Evolutionary conservation across 1,284 basidiomycete species (phyloP).

Genomic region (Pyrrhoderma lamaoense): DNA sequence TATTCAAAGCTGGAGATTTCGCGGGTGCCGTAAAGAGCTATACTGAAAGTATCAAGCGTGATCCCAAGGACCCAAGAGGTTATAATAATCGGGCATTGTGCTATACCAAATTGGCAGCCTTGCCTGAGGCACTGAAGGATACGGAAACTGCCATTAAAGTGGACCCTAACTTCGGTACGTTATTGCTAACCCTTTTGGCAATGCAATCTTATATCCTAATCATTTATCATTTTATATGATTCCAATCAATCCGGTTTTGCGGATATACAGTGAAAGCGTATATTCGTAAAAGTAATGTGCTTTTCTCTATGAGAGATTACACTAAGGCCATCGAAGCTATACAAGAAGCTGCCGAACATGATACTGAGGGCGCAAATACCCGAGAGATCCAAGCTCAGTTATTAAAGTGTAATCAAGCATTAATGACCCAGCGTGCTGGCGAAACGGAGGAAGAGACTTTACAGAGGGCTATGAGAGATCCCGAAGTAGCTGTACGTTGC

Average conservation of each 20-base stretch:
- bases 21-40: conserved; percentile 91
- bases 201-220: background rate
- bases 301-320: conserved; percentile 89
- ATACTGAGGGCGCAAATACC: conserved; percentile 71
- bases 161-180: conserved; percentile 76
- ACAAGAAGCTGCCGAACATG: conserved; percentile 69
- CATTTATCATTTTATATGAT: too few relatives aligned
- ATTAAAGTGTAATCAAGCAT: conserved; percentile 73
- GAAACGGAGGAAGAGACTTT: conserved; percentile 94
- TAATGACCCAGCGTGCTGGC: conserved; percentile 74
- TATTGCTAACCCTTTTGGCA: background rate
- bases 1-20: conserved; percentile 91
- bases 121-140: conserved; percentile 97
- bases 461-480: conserved; percentile 93
- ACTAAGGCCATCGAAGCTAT: conserved; percentile 78
- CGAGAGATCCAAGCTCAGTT: conserved; percentile 77
- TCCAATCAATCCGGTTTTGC: too few relatives aligned
- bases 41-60: conserved; percentile 94
- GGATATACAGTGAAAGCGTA: conserved; percentile 76
- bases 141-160: conserved; percentile 89
- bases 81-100: conserved; percentile 98
- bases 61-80: conserved; percentile 83
- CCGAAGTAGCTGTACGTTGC: conserved; percentile 77
- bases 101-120: conserved; percentile 90
- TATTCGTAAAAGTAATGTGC: conserved; percentile 87